Evolutionary conservation across 192 early-diverging fungal species (phyloP), one percentile per base, ranked within the genome.

Genomic region (Backusella macrospora): DNA sequence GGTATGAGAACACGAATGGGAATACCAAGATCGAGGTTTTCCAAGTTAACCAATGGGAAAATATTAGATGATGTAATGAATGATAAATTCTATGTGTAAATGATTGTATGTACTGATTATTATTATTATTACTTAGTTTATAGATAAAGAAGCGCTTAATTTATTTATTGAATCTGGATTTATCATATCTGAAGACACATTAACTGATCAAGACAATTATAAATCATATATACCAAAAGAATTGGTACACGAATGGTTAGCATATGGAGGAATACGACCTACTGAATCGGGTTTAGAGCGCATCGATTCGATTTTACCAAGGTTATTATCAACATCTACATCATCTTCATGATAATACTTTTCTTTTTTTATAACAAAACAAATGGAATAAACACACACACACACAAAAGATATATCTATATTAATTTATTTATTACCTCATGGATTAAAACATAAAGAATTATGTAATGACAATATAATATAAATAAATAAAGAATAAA

Each of bases 241-340:
- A 48, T 43, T 71, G 14, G 15, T 66, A 37, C 16, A 12, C 62
- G 63, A 75, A 26, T 65, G 73, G 63, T 13, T 39, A 8, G 1
- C 21, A 55, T 6, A 74, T n/a, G 65, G 71, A 16, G 55, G 74
- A 14, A 71, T 88, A n/a, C 70, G 81, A 38, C 86, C 86, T 3
- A 88, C 86, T 26, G 85, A 88, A 72, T 59, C 64, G 26, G 86
- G 86, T 7, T 76, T 88, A 65, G 83, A 81, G 6, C 79, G 86
- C 12, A 83, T 83, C 12, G 86, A 88, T 71, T 78, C 80, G 29
- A 82, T 88, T 49, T 66, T 85, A 26, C 78, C 83, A 14, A 68
- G 67, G 16, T 13, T 68, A 34, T 37, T 68, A 55, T 55, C n/a
- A n/a, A n/a, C n/a, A n/a, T n/a, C n/a, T n/a, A n/a, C n/a, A n/a